Conservation (phyloP, 2,329 filamentous ascomycete species). For the Claviceps humidiphila region DNA sequence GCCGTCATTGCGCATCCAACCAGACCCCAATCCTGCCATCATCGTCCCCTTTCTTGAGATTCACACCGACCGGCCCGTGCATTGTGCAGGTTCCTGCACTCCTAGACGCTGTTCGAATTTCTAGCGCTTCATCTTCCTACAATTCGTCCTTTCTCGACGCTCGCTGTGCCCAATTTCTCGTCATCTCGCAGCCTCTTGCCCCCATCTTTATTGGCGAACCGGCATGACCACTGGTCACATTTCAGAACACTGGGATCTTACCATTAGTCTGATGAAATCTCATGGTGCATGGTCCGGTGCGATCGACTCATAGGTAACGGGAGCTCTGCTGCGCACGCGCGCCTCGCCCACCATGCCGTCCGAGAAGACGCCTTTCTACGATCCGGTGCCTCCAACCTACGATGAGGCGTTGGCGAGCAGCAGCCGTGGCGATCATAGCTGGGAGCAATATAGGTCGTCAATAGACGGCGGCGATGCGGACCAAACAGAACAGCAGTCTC, state of each 20-base stretch:
- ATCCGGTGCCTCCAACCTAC: constrained; percentile 30
- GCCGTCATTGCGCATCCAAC: neutral
- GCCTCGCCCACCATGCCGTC: constrained; percentile 18
- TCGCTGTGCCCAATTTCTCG: neutral
- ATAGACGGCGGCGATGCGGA: constrained; percentile 48
- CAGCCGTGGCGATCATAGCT: constrained; percentile 20
- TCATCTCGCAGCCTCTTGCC: neutral
- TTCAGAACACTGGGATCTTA: neutral
- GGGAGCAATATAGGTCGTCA: constrained; percentile 18
- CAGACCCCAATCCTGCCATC: neutral
- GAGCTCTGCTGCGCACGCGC: neutral
- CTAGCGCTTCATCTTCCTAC: neutral
- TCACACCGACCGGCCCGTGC: neutral
- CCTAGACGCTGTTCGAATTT: no score
- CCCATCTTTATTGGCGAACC: neutral
- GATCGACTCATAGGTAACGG: neutral
- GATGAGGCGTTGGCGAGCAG: constrained; percentile 26
- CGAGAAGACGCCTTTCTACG: constrained; percentile 29
- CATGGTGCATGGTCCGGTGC: neutral
- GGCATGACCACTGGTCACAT: neutral
- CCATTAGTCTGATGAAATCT: neutral
- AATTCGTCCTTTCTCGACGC: neutral
- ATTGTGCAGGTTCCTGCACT: neutral
- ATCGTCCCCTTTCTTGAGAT: neutral
- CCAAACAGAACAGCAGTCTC: constrained; percentile 64